These are phyloP conservation scores for Mycena maculata DNA, from an alignment of 768 basidiomycete genomes.

Conservation along the genomic window DNA sequence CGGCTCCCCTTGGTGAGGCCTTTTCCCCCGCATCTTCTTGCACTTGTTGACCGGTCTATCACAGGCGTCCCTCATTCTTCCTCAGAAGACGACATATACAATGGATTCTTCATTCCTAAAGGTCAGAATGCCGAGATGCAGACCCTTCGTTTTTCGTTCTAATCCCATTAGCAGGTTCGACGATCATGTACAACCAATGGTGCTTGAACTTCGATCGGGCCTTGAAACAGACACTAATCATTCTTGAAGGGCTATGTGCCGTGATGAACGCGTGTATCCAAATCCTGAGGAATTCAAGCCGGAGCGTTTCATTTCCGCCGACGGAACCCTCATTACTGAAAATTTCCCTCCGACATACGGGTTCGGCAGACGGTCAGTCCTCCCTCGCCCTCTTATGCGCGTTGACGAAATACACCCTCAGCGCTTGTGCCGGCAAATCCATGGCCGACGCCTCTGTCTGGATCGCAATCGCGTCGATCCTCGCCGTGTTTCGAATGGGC, in stretches of 20 bases:
- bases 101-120: conserved; percentile 35
- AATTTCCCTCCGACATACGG: conserved; percentile 32
- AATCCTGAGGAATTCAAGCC: conserved; percentile 51
- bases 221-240: background rate
- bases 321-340: conserved; percentile 30
- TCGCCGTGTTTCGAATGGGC: conserved; percentile 39
- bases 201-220: background rate
- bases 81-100: conserved; percentile 31
- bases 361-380: conserved; percentile 31
- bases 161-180: conserved; percentile 20
- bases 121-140: background rate
- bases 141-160: background rate
- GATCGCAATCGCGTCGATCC: conserved; percentile 38
- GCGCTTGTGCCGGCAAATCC: conserved; percentile 42
- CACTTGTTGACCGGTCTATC: background rate
- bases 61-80: conserved; percentile 31
- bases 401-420: background rate
- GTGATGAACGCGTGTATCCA: conserved; percentile 48
- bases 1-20: conserved; percentile 29
- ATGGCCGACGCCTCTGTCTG: conserved; percentile 39
- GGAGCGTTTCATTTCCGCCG: conserved; percentile 47
- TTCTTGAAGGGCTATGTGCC: conserved; percentile 47
- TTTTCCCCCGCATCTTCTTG: background rate
- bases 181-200: conserved; percentile 36
- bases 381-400: background rate